Conservation (phyloP, 805 yeast species). For the Suhomyces emberorum region DNA sequence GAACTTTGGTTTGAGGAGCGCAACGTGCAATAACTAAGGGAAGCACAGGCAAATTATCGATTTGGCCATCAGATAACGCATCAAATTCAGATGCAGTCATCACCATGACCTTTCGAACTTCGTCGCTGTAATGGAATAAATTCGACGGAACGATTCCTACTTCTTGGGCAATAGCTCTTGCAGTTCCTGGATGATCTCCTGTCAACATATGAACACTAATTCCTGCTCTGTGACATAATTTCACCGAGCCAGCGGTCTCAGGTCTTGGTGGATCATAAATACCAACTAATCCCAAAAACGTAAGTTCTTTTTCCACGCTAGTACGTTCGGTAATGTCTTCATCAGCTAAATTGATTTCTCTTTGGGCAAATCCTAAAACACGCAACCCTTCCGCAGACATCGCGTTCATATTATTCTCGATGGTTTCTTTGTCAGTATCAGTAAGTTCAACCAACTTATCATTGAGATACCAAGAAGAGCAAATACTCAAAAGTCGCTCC, state of each 20-base stretch:
- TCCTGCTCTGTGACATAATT: slow-evolving; percentile 31
- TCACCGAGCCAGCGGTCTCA: slow-evolving; percentile 26
- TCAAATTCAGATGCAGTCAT: slow-evolving; percentile 77
- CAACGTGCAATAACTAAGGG: slow-evolving; percentile 81
- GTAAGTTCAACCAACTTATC: slow-evolving; percentile 14
- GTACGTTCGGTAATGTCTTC: slow-evolving; percentile 16
- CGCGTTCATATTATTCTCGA: slow-evolving; percentile 26
- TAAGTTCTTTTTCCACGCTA: slow-evolving; percentile 19
- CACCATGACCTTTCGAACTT: slow-evolving; percentile 50
- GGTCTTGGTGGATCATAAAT: slow-evolving; percentile 37
- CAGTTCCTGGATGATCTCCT: slow-evolving; percentile 35
- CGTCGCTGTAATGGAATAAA: slow-evolving; percentile 30
- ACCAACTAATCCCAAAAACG: slow-evolving; percentile 30
- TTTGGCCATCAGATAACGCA: slow-evolving; percentile 53
- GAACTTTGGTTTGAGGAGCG: slow-evolving; percentile 78
- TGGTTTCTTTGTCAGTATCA: slow-evolving; percentile 14
- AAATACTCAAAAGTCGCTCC: slow-evolving; percentile 25
- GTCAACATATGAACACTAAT: slow-evolving; percentile 36
- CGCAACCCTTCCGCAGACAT: slow-evolving; percentile 29
- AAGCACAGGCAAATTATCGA: slow-evolving; percentile 59
- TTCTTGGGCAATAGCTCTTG: slow-evolving; percentile 34
- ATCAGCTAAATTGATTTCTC: slow-evolving; percentile 12
- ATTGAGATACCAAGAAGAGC: slow-evolving; percentile 19
- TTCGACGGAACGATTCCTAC: slow-evolving; percentile 42
- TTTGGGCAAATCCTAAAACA: slow-evolving; percentile 31